Evolutionary conservation across 108 stramenopile species (phyloP).

Genomic region (Pseudonitzschia delicatissima): DNA sequence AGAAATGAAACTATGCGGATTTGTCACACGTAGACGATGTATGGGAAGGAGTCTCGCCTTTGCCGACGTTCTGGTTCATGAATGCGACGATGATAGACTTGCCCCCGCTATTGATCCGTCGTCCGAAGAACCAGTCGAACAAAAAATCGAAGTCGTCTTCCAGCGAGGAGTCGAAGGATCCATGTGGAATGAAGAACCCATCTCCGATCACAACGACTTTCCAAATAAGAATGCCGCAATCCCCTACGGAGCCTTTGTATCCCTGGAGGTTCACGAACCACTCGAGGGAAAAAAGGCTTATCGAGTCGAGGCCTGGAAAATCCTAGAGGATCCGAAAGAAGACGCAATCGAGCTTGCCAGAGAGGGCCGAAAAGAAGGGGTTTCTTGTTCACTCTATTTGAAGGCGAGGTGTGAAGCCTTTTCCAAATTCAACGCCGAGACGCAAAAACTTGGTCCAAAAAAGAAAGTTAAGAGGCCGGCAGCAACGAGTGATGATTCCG

Average conservation of each 20-base stretch:
- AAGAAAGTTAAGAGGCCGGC: neutral
- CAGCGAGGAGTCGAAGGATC: slow-evolving; percentile 27
- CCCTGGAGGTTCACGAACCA: slow-evolving; percentile 19
- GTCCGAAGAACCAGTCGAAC: neutral
- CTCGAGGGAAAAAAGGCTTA: slow-evolving; percentile 4
- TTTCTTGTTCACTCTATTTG: slow-evolving; percentile 61
- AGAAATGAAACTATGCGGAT: slow-evolving; percentile 30
- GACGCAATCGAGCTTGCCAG: slow-evolving; percentile 39
- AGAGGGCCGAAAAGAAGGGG: slow-evolving; percentile 37
- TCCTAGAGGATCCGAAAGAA: slow-evolving; percentile 50
- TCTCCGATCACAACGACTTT: slow-evolving; percentile 35
- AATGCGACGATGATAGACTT: slow-evolving; percentile 3
- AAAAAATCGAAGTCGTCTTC: slow-evolving; percentile 41
- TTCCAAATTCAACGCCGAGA: slow-evolving; percentile 28
- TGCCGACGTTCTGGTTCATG: slow-evolving; percentile 38
- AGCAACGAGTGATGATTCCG: neutral
- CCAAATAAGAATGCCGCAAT: slow-evolving; percentile 50
- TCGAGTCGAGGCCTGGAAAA: slow-evolving; percentile 44
- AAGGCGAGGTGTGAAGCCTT: slow-evolving; percentile 39
- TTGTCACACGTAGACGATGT: slow-evolving; percentile 50
- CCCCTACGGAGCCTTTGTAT: slow-evolving; percentile 55
- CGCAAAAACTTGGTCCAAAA: neutral
- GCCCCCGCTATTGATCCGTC: neutral
- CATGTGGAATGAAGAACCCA: slow-evolving; percentile 21
- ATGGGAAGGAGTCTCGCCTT: slow-evolving; percentile 58